phyloP scores from a whole-genome alignment of 1,284 basidiomycete species.

The Flammula alnicola region DNA sequence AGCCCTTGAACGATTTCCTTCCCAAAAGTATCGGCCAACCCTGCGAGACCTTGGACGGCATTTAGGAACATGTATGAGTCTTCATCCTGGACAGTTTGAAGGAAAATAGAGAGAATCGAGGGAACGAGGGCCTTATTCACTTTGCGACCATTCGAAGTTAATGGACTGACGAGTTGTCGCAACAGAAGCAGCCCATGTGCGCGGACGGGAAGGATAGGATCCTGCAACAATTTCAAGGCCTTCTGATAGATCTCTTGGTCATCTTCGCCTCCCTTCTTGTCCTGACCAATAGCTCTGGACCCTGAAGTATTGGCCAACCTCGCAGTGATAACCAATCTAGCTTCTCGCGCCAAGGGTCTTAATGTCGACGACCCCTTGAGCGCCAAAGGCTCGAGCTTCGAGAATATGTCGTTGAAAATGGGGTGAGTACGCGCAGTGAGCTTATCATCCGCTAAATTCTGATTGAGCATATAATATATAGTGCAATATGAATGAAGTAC shows the following conservation, averaged over 20 bases:
- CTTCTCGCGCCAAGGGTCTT: constrained; percentile 72
- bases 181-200: constrained; percentile 89
- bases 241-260: constrained; percentile 80
- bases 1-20: constrained; percentile 72
- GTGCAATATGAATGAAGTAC: constrained; percentile 39
- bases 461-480: background rate
- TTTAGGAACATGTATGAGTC: constrained; percentile 96
- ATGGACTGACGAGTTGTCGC: constrained; percentile 71
- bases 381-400: constrained; percentile 64
- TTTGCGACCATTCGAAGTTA: constrained; percentile 26
- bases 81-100: constrained; percentile 87
- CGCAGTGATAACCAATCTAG: constrained; percentile 80
- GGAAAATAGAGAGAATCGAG: constrained; percentile 86
- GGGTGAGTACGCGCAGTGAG: constrained; percentile 67
- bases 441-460: constrained; percentile 62
- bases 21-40: constrained; percentile 81
- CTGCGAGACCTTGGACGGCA: constrained; percentile 87
- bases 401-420: constrained; percentile 73
- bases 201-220: constrained; percentile 93
- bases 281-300: constrained; percentile 27
- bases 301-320: constrained; percentile 65
- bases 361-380: constrained; percentile 51
- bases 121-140: constrained; percentile 67
- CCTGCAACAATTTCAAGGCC: constrained; percentile 87
- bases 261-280: constrained; percentile 42